Percentiles rank a stretch among this genome's conserved stretches.
Evolutionary conservation across 768 basidiomycete genomes (phyloP).

Genomic region (Mycena alexandri): DNA sequence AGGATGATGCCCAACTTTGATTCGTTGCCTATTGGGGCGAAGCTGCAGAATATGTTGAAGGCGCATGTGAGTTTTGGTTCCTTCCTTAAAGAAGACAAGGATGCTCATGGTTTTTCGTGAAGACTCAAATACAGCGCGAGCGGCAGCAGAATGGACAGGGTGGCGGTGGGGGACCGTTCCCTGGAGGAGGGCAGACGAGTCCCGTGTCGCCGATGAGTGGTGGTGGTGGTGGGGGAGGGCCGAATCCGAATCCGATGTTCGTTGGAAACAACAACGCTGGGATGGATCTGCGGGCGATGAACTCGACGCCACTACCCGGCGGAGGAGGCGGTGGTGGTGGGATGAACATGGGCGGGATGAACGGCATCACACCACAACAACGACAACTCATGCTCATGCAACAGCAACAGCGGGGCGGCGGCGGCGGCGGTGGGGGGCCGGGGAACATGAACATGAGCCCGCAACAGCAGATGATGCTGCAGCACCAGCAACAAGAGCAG

Average conservation of each 20-base stretch:
- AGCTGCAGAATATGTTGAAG: constrained; percentile 70
- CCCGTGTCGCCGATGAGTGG: constrained; percentile 40
- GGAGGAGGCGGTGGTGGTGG: constrained; percentile 40
- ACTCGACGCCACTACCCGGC: constrained; percentile 41
- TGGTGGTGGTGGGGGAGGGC: constrained; percentile 36
- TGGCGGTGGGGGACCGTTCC: constrained; percentile 33
- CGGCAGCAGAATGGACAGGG: constrained; percentile 42
- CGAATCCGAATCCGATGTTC: constrained; percentile 39
- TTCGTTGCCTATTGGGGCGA: constrained; percentile 61
- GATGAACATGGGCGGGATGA: constrained; percentile 47
- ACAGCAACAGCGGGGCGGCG: constrained; percentile 48
- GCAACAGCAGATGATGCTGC: constrained; percentile 37
- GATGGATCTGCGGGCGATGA: constrained; percentile 41
- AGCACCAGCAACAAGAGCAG: constrained; percentile 33
- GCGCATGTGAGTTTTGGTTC: constrained; percentile 57
- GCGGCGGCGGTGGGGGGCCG: constrained; percentile 44
- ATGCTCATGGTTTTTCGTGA: constrained; percentile 6
- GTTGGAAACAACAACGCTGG: constrained; percentile 33
- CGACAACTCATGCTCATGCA: constrained; percentile 42
- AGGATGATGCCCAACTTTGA: constrained; percentile 67
- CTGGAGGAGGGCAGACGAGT: constrained; percentile 36
- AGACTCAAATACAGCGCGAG: constrained; percentile 40
- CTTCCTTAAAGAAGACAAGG: not conserved
- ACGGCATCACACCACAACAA: constrained; percentile 42
- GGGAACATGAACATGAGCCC: constrained; percentile 43